A percentile compares a stretch with the other conserved stretches of the same genome.
phyloP scores from a whole-genome alignment of 495 filamentous ascomycete genomes.

The Penicillium lividum region DNA sequence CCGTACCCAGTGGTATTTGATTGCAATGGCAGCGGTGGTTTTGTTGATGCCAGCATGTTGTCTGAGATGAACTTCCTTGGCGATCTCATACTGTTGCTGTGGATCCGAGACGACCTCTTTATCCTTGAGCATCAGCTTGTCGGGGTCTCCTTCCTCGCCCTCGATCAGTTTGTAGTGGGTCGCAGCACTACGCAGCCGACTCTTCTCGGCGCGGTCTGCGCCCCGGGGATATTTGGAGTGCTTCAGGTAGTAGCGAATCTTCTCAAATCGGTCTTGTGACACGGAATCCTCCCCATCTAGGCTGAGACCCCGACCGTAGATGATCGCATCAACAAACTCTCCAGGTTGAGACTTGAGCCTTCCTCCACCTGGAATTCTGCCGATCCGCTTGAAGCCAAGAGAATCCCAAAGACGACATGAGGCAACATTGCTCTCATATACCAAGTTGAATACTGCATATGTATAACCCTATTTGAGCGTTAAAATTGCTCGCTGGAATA shows the following conservation, averaged over 20 bases:
- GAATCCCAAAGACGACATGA: slow-evolving; percentile 96
- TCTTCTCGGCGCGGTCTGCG: slow-evolving; percentile 94
- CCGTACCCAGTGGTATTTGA: slow-evolving; percentile 96
- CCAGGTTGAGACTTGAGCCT: slow-evolving; percentile 79
- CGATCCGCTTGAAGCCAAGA: slow-evolving; percentile 97
- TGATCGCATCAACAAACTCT: slow-evolving; percentile 89
- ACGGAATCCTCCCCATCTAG: slow-evolving; percentile 81
- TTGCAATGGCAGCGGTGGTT: slow-evolving; percentile 90
- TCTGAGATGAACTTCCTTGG: slow-evolving; percentile 67
- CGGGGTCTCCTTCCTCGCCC: slow-evolving; percentile 53
- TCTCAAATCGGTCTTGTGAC: slow-evolving; percentile 96
- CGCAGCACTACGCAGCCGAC: slow-evolving; percentile 84
- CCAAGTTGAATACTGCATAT: slow-evolving; percentile 96
- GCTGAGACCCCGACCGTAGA: slow-evolving; percentile 87
- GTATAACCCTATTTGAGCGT: slow-evolving; percentile 69
- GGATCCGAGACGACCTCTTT: slow-evolving; percentile 96
- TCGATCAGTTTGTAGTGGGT: slow-evolving; percentile 86
- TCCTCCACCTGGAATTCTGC: slow-evolving; percentile 84
- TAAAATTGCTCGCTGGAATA: background rate
- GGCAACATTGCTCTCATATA: slow-evolving; percentile 96
- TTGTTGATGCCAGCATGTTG: slow-evolving; percentile 98
- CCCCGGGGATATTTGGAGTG: slow-evolving; percentile 91
- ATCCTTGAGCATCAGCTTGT: slow-evolving; percentile 92
- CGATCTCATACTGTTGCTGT: slow-evolving; percentile 88
- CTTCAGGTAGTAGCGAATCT: slow-evolving; percentile 96